Base-by-base conservation (phyloP, 768 basidiomycete species). In the Boletus eberwhitei region DNA sequence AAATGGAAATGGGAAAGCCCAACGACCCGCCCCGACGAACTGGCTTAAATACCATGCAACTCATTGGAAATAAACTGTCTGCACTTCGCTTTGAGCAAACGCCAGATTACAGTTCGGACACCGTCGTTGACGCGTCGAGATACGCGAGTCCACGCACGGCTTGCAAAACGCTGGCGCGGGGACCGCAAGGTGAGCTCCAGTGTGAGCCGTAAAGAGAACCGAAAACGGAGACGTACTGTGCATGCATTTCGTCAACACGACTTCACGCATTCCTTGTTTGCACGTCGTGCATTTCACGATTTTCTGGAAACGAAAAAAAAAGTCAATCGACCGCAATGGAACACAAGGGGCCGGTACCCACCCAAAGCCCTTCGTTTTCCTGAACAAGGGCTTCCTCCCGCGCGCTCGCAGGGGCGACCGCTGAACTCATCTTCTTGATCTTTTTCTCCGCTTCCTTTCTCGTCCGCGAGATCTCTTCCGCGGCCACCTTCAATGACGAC, bases 221-320 rank as follows among this genome's bases (percentile, higher is more conserved):
- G 3, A 44, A 22, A 32, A 16, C 39, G 8, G 11, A 11, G 21
- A 83, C 91, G 59, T 67, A 94, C 93, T 90, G 68, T 96, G 94
- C 82, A 89, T 86, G 76, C 93, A 96, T 68, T 92, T 93, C 34
- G 84, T 87, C 57, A 96, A 80, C 37, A 93, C 82, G 5, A 87
- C 87, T 45, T 84, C 82, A 19, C 93, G 86, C 73, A 93, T 85
- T 55, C 83, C 79, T 53, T 79, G 77, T 50, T 83, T 82, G 74
- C 96, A 98, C 6, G 89, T 93, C 13, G 90, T 90, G 68, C 96
- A 98, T 66, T 90, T 86, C 32, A 98, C 79, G 38, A 97, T 75
- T 68, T 79, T 80, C 94, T 95, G 26, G 6, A 4, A 24, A 5
- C 3, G 19, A 5, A 31, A 8, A 8, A 17, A 14, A 8, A 22